These are phyloP conservation scores for Corchorus capsularis DNA, from an alignment of 345 rosid genomes.

Conservation along the genomic window DNA sequence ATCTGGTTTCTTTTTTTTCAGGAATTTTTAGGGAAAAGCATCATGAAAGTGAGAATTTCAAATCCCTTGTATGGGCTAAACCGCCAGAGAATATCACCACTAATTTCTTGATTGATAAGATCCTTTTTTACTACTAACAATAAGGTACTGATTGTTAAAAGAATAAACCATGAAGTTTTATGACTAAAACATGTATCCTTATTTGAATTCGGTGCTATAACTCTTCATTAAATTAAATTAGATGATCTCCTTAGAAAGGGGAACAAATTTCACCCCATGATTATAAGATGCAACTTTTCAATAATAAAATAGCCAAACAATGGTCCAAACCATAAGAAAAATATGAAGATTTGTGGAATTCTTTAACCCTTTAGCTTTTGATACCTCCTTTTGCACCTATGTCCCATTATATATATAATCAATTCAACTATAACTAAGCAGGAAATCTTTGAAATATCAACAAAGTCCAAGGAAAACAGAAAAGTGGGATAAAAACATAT, in stretches of 20 bases:
- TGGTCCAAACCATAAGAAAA: constrained; percentile 15
- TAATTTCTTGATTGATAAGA: constrained; percentile 8
- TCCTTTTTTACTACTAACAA: constrained; percentile 5
- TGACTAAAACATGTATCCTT: constrained; percentile 19
- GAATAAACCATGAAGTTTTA: neutral
- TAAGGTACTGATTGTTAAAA: constrained; percentile 1
- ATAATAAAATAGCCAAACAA: constrained; percentile 16
- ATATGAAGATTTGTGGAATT: neutral
- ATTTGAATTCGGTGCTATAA: constrained; percentile 2
- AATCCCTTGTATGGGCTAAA: neutral
- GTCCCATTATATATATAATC: neutral
- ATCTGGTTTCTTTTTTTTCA: neutral
- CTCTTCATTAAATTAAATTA: constrained; percentile 14
- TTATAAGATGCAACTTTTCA: constrained; percentile 16
- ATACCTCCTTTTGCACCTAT: neutral
- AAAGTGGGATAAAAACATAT: constrained; percentile 18
- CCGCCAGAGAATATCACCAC: neutral
- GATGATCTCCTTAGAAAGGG: constrained; percentile 19
- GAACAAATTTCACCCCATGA: constrained; percentile 13
- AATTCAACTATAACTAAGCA: constrained; percentile 17
- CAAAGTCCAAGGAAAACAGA: constrained; percentile 23
- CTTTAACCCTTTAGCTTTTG: constrained; percentile 16
- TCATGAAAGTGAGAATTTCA: neutral
- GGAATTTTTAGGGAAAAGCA: neutral
- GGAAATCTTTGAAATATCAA: constrained; percentile 6